phyloP scores from a whole-genome alignment of 1,284 basidiomycete genomes.

The Apiotrichum domesticum region DNA sequence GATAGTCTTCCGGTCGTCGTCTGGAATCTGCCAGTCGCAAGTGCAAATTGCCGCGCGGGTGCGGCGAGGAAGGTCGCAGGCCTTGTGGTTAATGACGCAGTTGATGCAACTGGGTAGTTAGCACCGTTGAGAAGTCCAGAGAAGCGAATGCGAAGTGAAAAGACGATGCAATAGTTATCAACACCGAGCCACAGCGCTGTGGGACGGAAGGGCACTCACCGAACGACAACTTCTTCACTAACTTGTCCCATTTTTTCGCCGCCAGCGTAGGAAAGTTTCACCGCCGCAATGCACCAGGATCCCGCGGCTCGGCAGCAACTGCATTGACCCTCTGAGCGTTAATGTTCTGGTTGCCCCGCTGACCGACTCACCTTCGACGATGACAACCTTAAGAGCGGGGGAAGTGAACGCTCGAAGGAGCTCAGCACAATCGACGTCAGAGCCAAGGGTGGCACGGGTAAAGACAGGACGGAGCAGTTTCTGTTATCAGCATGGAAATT shows the following conservation, averaged over 20 bases:
- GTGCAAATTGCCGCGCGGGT: background rate
- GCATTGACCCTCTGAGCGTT: background rate
- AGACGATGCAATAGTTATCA: no score
- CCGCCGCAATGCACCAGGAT: background rate
- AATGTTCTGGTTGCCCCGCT: background rate
- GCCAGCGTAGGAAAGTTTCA: background rate
- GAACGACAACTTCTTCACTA: background rate
- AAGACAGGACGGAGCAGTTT: constrained; percentile 4
- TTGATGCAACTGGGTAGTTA: constrained; percentile 6
- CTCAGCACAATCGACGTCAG: constrained; percentile 5
- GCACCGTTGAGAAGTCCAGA: background rate
- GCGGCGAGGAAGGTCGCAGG: constrained; percentile 5
- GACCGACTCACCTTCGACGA: background rate
- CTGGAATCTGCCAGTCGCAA: constrained; percentile 9
- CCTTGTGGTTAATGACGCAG: constrained; percentile 2
- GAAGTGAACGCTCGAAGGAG: background rate
- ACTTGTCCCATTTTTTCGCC: background rate
- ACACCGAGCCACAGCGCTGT: no score
- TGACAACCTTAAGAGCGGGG: background rate
- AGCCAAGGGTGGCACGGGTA: constrained; percentile 2
- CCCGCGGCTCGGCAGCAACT: background rate
- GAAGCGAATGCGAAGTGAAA: no score
- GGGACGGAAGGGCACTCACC: background rate
- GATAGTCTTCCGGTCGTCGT: background rate
- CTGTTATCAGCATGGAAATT: background rate